Base-by-base conservation (phyloP, 2,329 filamentous ascomycete genomes). In the Alternaria postmessia region DNA sequence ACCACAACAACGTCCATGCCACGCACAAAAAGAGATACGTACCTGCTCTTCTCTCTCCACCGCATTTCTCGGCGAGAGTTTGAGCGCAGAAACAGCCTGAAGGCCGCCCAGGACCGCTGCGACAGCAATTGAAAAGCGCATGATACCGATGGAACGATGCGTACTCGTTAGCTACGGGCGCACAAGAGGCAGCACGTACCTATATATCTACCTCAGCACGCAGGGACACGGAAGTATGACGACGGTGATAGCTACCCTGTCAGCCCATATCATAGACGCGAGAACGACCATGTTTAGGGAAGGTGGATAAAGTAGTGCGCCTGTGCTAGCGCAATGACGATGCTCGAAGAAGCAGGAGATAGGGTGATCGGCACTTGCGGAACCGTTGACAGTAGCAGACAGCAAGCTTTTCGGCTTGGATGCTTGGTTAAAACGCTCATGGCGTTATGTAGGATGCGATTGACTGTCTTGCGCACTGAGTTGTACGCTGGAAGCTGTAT, bases 341-440 rank as follows among this genome's bases (percentile, higher is more conserved):
- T 54, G 51, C 72, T 70, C 44, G 32, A 74, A 62, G 16, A 22
- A 72, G 72, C 64, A 75, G 71, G 71, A 68, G 70, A 63, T 24
- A 55, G 43, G 57, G 54, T 52, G 63, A 72, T 71, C 66, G 59
- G 57, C 64, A 54, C 49, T 18, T 57, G 57, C 56, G 62, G 60
- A 55, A 53, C 57, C 59, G 54, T 62, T 56, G 44, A 26, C 41
- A 20, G 53, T 57, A 49, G 54, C 54, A 51, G 48, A 52, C 48
- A 41, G 53, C 52, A 65, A 65, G 57, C 59, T 64, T 63, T 60
- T 52, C 14, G 41, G 51, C 38, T 38, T 46, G 18, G 41, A 38
- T 55, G 39, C 44, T 59, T 54, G 51, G 16, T 38, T 11, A 34
- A 32, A 36, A 24, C 11, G 22, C 28, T 22, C 12, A 32, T 38